These are phyloP conservation scores for Micromonas commoda DNA, from an alignment of 139 green algal genomes.

Conservation along the genomic window DNA sequence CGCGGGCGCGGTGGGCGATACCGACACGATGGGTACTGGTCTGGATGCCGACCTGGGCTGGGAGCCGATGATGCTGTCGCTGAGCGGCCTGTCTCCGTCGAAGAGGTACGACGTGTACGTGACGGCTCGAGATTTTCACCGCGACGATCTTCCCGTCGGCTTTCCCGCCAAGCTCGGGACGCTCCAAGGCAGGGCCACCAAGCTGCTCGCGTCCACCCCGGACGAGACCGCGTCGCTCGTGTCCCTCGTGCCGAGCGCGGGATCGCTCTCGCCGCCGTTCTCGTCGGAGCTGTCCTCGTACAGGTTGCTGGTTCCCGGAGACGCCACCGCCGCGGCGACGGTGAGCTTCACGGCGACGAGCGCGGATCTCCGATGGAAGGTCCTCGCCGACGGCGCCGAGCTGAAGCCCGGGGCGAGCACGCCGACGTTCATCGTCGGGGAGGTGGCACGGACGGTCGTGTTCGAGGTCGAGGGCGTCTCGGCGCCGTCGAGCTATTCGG, in stretches of 20 bases:
- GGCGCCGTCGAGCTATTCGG: neutral
- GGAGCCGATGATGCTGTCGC: no score
- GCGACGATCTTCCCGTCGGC: neutral
- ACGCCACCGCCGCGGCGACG: neutral
- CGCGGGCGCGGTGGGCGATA: neutral
- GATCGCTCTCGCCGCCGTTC: conserved; percentile 2
- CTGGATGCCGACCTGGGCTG: neutral
- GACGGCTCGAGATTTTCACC: neutral
- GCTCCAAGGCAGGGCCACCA: neutral
- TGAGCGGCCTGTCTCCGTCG: neutral
- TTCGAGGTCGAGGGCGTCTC: neutral
- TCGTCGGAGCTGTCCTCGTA: neutral
- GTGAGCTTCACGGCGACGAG: neutral
- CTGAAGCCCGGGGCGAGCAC: neutral
- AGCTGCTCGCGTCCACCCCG: neutral
- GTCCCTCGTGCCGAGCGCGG: neutral
- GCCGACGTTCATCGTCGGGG: neutral
- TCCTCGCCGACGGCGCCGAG: neutral
- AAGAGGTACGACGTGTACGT: conserved; percentile 14
- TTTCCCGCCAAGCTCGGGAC: neutral
- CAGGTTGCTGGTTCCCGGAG: neutral
- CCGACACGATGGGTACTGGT: neutral
- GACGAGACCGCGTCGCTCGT: neutral
- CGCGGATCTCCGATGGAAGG: neutral
- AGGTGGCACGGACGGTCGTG: neutral